Percentiles rank a stretch among this genome's conserved stretches.
Evolutionary conservation across 1,139 yeast genomes (phyloP).

Genomic region (Nakaseomyces nivariensis): DNA sequence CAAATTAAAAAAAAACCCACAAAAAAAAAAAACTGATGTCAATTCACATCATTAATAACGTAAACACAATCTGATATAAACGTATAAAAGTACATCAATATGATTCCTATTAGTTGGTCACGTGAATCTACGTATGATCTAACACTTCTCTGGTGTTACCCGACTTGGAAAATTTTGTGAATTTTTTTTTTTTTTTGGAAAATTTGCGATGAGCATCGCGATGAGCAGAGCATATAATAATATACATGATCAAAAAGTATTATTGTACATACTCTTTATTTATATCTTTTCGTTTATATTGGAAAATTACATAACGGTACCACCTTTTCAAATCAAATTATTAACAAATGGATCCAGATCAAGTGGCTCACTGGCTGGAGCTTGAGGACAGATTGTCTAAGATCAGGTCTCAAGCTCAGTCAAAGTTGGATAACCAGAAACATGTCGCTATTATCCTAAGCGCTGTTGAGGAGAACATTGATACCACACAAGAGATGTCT

Average conservation of each 20-base stretch:
- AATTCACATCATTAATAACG: too few relatives aligned
- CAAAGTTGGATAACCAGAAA: slow-evolving; percentile 77
- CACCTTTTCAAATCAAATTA: neutral
- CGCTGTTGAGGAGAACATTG: slow-evolving; percentile 82
- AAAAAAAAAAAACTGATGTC: too few relatives aligned
- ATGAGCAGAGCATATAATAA: neutral
- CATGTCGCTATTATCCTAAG: slow-evolving; percentile 64
- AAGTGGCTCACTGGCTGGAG: slow-evolving; percentile 44
- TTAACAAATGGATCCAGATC: slow-evolving; percentile 27
- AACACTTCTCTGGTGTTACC: neutral
- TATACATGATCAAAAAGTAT: too few relatives aligned
- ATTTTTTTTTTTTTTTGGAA: neutral
- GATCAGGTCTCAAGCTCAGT: slow-evolving; percentile 58
- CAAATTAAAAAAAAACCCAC: too few relatives aligned
- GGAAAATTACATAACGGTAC: neutral
- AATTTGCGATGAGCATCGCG: neutral
- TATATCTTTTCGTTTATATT: too few relatives aligned
- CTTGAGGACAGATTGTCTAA: slow-evolving; percentile 60
- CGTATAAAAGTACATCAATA: too few relatives aligned
- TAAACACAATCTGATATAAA: too few relatives aligned
- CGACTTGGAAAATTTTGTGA: neutral
- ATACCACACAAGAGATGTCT: slow-evolving; percentile 23
- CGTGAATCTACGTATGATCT: too few relatives aligned
- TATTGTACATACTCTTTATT: too few relatives aligned
- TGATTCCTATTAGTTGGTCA: too few relatives aligned